phyloP scores from a whole-genome alignment of 2,329 filamentous ascomycete species.

The Sporothrix mexicana region DNA sequence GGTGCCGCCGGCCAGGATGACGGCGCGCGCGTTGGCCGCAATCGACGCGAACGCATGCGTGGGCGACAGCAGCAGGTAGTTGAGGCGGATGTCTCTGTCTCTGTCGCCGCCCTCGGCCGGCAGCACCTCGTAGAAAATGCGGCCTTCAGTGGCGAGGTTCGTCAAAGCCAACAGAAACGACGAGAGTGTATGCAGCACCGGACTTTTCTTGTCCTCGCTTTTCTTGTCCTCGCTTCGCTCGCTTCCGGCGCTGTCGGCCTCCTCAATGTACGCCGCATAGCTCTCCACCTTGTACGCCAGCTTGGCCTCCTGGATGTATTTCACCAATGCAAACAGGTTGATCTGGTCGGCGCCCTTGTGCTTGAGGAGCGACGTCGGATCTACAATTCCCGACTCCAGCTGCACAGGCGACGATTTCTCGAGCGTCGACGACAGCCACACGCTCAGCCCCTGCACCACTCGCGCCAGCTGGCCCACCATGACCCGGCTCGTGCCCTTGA shows the following conservation, averaged over 20 bases:
- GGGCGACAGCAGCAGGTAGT: slow-evolving; percentile 88
- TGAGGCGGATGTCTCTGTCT: slow-evolving; percentile 67
- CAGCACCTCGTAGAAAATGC: slow-evolving; percentile 66
- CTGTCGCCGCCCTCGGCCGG: slow-evolving; percentile 36
- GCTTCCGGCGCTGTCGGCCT: slow-evolving; percentile 42
- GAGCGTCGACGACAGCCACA: slow-evolving; percentile 66
- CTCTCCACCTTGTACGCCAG: slow-evolving; percentile 93
- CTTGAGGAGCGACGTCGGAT: slow-evolving; percentile 73
- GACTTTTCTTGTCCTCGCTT: slow-evolving; percentile 42
- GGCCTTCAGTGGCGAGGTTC: slow-evolving; percentile 77
- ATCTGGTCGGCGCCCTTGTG: slow-evolving; percentile 93
- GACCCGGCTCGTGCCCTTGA: slow-evolving; percentile 89
- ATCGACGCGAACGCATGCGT: slow-evolving; percentile 90
- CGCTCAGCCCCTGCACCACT: slow-evolving; percentile 77
- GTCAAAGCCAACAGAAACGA: slow-evolving; percentile 80
- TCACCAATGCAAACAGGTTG: slow-evolving; percentile 86
- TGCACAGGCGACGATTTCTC: slow-evolving; percentile 36
- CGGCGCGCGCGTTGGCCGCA: slow-evolving; percentile 80
- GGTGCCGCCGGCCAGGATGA: slow-evolving; percentile 91
- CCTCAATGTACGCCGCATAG: slow-evolving; percentile 71
- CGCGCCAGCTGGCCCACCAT: slow-evolving; percentile 88
- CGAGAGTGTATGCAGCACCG: slow-evolving; percentile 61
- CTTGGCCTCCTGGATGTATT: slow-evolving; percentile 90
- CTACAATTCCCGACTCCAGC: slow-evolving; percentile 61
- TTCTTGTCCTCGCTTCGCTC: slow-evolving; percentile 41